Percentiles rank a stretch among this genome's conserved stretches.
Conservation (phyloP, 495 filamentous ascomycete species). For the Durotheca rogersii region DNA sequence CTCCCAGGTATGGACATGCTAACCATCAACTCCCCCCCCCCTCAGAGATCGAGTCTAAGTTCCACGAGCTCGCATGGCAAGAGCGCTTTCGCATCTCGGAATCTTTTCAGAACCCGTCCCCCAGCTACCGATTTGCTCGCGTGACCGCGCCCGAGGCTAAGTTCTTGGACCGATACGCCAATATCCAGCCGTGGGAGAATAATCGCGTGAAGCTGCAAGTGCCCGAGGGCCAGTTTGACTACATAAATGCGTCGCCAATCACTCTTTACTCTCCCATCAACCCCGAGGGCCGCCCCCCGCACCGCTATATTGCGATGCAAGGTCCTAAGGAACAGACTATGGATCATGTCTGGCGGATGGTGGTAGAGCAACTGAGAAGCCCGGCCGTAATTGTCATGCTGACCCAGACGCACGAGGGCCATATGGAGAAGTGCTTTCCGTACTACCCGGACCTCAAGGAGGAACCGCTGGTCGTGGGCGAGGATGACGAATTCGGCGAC, state of each 20-base stretch:
- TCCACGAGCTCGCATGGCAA: slow-evolving; percentile 61
- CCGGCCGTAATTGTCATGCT: slow-evolving; percentile 93
- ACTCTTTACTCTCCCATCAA: slow-evolving; percentile 64
- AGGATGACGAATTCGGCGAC: slow-evolving; percentile 61
- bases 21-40: slow-evolving; percentile 10
- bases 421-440: slow-evolving; percentile 84
- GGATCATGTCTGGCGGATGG: slow-evolving; percentile 93
- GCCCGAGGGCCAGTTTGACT: slow-evolving; percentile 76
- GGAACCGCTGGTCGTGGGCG: slow-evolving; percentile 55
- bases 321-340: slow-evolving; percentile 74
- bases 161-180: slow-evolving; percentile 74
- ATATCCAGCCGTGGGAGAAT: slow-evolving; percentile 82
- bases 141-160: slow-evolving; percentile 49
- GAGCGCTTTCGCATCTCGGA: slow-evolving; percentile 57
- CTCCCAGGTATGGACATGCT: slow-evolving; percentile 7
- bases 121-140: slow-evolving; percentile 58
- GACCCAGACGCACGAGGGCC: slow-evolving; percentile 80
- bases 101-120: slow-evolving; percentile 43
- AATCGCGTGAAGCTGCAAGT: slow-evolving; percentile 85
- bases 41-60: slow-evolving; percentile 54
- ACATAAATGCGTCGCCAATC: slow-evolving; percentile 96
- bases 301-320: slow-evolving; percentile 63
- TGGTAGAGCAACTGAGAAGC: slow-evolving; percentile 77
- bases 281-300: slow-evolving; percentile 36
- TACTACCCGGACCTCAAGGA: slow-evolving; percentile 75